phyloP scores from a whole-genome alignment of 306 rosid species.

The Malus asiatica region DNA sequence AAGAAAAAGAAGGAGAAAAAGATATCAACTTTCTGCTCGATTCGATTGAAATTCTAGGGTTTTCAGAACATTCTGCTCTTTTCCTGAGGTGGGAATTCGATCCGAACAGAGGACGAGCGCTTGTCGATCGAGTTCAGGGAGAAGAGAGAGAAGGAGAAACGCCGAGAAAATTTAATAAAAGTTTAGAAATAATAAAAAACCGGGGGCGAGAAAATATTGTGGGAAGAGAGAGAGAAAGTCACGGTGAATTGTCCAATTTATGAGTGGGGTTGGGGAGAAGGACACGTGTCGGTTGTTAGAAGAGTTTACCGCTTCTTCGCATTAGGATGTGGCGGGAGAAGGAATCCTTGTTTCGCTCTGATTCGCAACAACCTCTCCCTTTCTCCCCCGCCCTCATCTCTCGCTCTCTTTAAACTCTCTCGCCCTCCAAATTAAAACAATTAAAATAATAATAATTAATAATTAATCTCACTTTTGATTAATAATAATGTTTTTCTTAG shows the following conservation, averaged over 20 bases:
- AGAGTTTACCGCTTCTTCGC: constrained; percentile 23
- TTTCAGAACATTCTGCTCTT: background rate
- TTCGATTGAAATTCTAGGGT: background rate
- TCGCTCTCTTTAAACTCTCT: background rate
- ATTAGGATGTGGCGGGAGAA: constrained; percentile 50
- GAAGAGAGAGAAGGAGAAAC: constrained; percentile 5
- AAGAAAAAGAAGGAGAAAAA: background rate
- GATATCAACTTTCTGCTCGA: background rate
- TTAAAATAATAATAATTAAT: no score
- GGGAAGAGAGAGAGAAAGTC: background rate
- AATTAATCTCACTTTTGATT: background rate
- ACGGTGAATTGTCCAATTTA: constrained; percentile 32
- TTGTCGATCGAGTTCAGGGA: constrained; percentile 61
- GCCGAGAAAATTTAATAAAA: constrained; percentile 3
- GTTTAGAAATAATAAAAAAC: background rate
- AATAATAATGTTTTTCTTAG: no score
- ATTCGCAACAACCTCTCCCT: background rate
- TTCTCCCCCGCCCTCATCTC: background rate
- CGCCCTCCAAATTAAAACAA: background rate
- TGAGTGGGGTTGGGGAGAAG: constrained; percentile 8
- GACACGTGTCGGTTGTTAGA: constrained; percentile 42
- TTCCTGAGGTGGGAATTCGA: constrained; percentile 37
- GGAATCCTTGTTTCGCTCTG: constrained; percentile 11
- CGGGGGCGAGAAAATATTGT: background rate
- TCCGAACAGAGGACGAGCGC: constrained; percentile 33